A percentile compares a stretch with the other conserved stretches of the same genome.
Evolutionary conservation across 768 basidiomycete species (phyloP).

Genomic region (Lactarius sanguifluus): DNA sequence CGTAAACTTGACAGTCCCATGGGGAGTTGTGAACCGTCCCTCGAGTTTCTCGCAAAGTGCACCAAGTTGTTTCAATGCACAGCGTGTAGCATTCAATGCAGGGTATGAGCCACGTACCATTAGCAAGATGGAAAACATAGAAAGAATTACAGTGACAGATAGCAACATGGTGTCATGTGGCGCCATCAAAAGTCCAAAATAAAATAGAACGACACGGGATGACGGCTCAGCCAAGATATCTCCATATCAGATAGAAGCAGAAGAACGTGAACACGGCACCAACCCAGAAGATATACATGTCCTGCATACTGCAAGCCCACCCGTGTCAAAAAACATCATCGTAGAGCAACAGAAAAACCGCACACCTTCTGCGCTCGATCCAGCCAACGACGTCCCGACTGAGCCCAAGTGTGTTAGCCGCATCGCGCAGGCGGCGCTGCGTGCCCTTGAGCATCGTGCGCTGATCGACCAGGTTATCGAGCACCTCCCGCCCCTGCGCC

Average conservation of each 20-base stretch:
- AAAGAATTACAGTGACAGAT: neutral
- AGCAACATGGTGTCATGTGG: neutral
- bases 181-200: neutral
- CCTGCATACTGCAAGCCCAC: slow-evolving; percentile 69
- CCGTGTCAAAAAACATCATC: neutral
- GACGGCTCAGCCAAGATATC: slow-evolving; percentile 64
- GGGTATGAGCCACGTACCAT: slow-evolving; percentile 1
- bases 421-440: slow-evolving; percentile 76
- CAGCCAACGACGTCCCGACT: slow-evolving; percentile 95
- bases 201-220: slow-evolving; percentile 1
- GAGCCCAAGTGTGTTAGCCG: slow-evolving; percentile 92
- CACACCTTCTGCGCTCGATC: slow-evolving; percentile 93
- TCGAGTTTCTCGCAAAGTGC: too few relatives aligned
- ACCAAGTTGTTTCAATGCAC: neutral
- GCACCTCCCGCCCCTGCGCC: slow-evolving; percentile 85
- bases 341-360: neutral
- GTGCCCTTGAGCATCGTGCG: slow-evolving; percentile 95
- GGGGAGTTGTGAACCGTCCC: too few relatives aligned
- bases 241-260: slow-evolving; percentile 92
- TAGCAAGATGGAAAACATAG: neutral
- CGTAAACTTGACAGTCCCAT: too few relatives aligned
- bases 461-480: slow-evolving; percentile 92
- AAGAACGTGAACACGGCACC: slow-evolving; percentile 88
- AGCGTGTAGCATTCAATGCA: neutral
- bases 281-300: slow-evolving; percentile 89